Base-by-base conservation (phyloP, 306 rosid genomes). In the Carpinus viminea region DNA sequence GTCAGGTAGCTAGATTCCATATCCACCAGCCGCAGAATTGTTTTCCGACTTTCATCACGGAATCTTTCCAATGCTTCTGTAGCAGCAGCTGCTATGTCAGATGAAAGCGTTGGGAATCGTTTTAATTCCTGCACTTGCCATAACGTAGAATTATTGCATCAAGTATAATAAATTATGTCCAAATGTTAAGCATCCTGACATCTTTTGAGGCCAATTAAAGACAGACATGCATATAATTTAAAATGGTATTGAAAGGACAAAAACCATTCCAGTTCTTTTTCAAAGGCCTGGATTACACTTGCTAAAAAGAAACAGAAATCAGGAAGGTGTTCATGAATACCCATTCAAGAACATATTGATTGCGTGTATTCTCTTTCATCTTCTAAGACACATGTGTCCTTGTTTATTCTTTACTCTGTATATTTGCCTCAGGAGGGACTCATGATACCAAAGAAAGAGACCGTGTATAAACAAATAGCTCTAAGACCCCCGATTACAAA, bases 1-100 rank as follows among this genome's bases (percentile, higher is more conserved):
- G 99, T 95, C 6, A 95, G 89, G 80, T 95, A 95, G 90, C 93
- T 89, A 74, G 99, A 90, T 83, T 95, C 99, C 99, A 95, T 95
- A 77, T 95, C 99, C 75, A 95, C 99, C 85, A 95, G 85, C 78
- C 99, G 93, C 69, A 70, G 7, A 83, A 91, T 91, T 69, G 99
- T 93, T 88, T 85, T 95, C 87, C 86, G 85, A 89, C 99, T 86
- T 83, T 93, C 98, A 0, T 95, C 99, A 34, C 98, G 93, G 79
- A 95, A 95, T 83, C 81, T 91, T 84, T 95, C 99, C 85, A 95
- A 72, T 7, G 99, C 86, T 54, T 95, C 99, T 26, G 84, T 93
- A 65, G 96, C 88, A 61, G 99, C 93, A 9, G 94, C 87, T 77
- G 99, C 92, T 77, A 95, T 89, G 83, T 95, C 98, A 82, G 86